Percentiles rank a stretch among this genome's conserved stretches.
Conservation (phyloP, 2,329 filamentous ascomycete species). For the Claviceps maximensis region DNA sequence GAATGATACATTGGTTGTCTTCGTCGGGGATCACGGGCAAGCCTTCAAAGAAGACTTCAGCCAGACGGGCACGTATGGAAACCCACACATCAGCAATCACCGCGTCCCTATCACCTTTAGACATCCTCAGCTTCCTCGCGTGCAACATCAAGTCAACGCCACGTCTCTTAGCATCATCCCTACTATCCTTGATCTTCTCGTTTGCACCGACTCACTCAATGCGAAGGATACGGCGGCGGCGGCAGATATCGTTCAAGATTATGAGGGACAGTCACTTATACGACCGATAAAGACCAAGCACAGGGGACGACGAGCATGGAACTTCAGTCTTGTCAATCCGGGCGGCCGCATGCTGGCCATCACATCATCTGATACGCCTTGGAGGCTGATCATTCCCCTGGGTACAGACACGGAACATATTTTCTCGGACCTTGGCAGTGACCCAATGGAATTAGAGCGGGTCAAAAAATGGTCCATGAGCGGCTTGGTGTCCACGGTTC, state of each 20-base stretch:
- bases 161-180: conserved; percentile 22
- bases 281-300: conserved; percentile 12
- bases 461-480: conserved; percentile 9
- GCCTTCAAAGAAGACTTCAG: conserved; percentile 19
- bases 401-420: conserved; percentile 16
- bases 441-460: conserved; percentile 16
- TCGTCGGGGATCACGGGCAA: conserved; percentile 23
- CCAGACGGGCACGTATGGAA: conserved; percentile 18
- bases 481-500: conserved; percentile 7
- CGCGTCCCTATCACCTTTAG: conserved; percentile 20
- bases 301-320: conserved; percentile 15
- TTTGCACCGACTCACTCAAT: conserved; percentile 19
- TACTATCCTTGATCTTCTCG: conserved; percentile 22
- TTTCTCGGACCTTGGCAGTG: conserved; percentile 15
- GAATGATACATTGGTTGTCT: conserved; percentile 21
- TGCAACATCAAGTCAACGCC: conserved; percentile 15
- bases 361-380: conserved; percentile 11
- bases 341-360: conserved; percentile 18
- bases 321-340: conserved; percentile 20
- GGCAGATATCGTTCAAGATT: conserved; percentile 19
- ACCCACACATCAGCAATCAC: conserved; percentile 19
- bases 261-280: conserved; percentile 23
- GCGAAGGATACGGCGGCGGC: conserved; percentile 13
- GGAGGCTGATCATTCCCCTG: conserved; percentile 18
- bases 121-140: conserved; percentile 19